Conservation (phyloP, 495 filamentous ascomycete species). For the Aspergillus bertholletiae region DNA sequence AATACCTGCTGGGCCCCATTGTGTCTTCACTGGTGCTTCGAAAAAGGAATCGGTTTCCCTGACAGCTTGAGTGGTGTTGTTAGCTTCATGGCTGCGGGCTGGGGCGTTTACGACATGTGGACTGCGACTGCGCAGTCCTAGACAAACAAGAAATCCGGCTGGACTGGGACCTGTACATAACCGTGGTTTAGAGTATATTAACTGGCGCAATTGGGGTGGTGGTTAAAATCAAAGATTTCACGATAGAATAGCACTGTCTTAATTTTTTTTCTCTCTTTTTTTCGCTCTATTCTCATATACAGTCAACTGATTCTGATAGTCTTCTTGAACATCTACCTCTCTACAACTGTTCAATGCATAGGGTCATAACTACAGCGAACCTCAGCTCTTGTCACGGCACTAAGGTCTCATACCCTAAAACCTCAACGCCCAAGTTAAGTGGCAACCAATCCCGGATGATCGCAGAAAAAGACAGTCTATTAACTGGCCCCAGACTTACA, state of each 20-base stretch:
- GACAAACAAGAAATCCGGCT: neutral
- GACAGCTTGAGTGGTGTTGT: conserved; percentile 63
- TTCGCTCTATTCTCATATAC: too few species aligned
- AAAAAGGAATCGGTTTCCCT: conserved; percentile 66
- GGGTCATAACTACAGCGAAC: neutral
- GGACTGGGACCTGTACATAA: conserved; percentile 8
- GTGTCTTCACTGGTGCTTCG: conserved; percentile 77
- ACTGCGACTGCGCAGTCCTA: conserved; percentile 22
- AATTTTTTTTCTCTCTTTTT: too few species aligned
- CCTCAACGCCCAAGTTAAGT: neutral
- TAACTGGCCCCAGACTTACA: neutral
- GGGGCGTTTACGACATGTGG: conserved; percentile 39
- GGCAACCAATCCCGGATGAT: neutral
- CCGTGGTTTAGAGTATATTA: neutral
- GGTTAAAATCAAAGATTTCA: neutral
- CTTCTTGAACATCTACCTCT: too few species aligned
- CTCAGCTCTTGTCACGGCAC: neutral
- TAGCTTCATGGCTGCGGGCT: conserved; percentile 55
- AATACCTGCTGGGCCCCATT: conserved; percentile 58
- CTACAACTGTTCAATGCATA: too few species aligned
- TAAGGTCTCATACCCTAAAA: neutral
- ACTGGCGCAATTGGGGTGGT: neutral
- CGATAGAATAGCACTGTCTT: neutral
- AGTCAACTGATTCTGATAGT: neutral
- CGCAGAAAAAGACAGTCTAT: neutral